phyloP scores from a whole-genome alignment of 345 rosid species.

The Lepidium sativum region DNA sequence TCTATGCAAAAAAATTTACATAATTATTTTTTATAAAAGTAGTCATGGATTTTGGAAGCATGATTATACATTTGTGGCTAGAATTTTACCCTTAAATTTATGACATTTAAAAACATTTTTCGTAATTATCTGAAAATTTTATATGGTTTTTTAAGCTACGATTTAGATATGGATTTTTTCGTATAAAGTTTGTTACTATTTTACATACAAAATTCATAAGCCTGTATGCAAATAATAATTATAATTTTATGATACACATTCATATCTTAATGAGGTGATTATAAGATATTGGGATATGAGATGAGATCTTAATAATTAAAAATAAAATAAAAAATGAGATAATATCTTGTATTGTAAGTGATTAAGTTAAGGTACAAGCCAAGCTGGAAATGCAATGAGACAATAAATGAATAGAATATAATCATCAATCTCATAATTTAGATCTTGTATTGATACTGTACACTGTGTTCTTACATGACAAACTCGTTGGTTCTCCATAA shows the following conservation, averaged over 20 bases:
- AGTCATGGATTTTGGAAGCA: no score
- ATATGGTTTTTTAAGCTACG: no score
- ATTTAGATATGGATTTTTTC: no score
- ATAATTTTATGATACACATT: not conserved
- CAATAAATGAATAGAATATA: not conserved
- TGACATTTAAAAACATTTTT: no score
- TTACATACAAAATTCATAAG: not conserved
- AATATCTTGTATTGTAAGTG: not conserved
- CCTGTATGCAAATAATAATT: not conserved
- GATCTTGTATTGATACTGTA: constrained; percentile 20
- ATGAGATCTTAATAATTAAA: not conserved
- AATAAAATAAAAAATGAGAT: not conserved
- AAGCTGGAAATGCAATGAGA: constrained; percentile 12
- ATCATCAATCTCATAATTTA: not conserved
- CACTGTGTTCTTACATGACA: constrained; percentile 15
- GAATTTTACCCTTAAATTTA: no score
- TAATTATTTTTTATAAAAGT: no score
- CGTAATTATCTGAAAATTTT: no score
- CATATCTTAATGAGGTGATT: not conserved
- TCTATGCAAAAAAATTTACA: no score
- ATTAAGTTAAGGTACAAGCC: not conserved
- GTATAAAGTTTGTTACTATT: no score
- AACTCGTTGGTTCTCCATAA: constrained; percentile 17
- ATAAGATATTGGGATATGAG: not conserved
- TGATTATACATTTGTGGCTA: no score